Conservation (phyloP, 495 filamentous ascomycete genomes). For the Annulohypoxylon stygium region DNA sequence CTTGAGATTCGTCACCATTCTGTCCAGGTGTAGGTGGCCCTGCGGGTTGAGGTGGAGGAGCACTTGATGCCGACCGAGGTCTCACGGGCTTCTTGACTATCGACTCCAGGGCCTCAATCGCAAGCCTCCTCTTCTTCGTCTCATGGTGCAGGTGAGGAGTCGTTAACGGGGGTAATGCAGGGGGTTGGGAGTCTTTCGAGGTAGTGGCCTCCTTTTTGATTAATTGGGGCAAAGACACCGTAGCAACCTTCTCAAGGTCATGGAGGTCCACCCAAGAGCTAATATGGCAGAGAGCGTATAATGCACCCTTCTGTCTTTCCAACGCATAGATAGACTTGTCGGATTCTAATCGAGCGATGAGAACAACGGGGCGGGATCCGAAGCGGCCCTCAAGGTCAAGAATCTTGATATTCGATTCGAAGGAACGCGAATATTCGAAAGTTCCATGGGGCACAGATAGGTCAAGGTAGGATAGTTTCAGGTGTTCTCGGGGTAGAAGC, state of each 20-base stretch:
- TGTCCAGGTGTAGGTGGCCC: conserved; percentile 27
- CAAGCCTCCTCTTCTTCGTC: conserved; percentile 62
- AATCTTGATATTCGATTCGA: conserved; percentile 71
- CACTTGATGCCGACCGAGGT: conserved; percentile 46
- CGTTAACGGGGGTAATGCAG: conserved; percentile 43
- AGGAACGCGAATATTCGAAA: conserved; percentile 66
- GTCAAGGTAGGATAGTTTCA: conserved; percentile 73
- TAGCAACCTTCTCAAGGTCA: conserved; percentile 59
- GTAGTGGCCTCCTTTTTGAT: conserved; percentile 33
- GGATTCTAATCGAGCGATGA: conserved; percentile 73
- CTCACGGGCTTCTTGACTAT: conserved; percentile 56
- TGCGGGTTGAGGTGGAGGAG: conserved; percentile 40
- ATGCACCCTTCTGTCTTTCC: conserved; percentile 73
- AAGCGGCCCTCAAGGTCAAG: conserved; percentile 70
- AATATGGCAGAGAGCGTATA: conserved; percentile 80
- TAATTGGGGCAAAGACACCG: conserved; percentile 51
- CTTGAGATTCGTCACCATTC: conserved; percentile 13
- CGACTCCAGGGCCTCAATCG: conserved; percentile 67
- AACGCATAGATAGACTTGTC: conserved; percentile 75
- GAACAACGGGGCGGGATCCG: conserved; percentile 65
- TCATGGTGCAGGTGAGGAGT: conserved; percentile 58
- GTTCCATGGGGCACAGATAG: conserved; percentile 63
- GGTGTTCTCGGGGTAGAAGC: conserved; percentile 69
- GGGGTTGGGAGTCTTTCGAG: conserved; percentile 15
- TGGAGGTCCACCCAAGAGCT: conserved; percentile 72